A percentile compares a stretch with the other conserved stretches of the same genome.
Conservation (phyloP, 805 yeast genomes). For the Crinitomyces ghanaensis region DNA sequence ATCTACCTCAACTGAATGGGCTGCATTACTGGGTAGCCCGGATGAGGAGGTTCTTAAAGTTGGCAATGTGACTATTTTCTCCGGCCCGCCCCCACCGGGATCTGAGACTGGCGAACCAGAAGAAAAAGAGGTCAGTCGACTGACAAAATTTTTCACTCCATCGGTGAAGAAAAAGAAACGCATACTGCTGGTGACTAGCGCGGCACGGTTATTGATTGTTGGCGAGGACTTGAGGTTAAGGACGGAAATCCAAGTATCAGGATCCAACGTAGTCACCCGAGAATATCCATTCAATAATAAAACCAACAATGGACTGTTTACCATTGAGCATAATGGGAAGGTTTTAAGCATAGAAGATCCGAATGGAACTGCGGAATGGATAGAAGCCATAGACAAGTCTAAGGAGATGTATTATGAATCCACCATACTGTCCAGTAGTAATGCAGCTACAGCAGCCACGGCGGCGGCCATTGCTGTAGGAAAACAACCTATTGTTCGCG, state of each 20-base stretch:
- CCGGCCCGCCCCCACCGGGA: conserved; percentile 5
- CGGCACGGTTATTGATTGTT: conserved; percentile 24
- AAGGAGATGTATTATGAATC: conserved; percentile 22
- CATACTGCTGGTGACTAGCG: conserved; percentile 25
- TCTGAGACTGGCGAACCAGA: conserved; percentile 12
- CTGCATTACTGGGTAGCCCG: conserved; percentile 29
- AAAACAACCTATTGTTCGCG: conserved; percentile 5
- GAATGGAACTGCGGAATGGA: conserved; percentile 24
- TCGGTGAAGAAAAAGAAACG: conserved; percentile 20
- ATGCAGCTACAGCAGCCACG: conserved; percentile 24
- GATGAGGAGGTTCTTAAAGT: conserved; percentile 38
- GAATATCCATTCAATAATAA: conserved; percentile 23
- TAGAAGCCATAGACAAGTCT: conserved; percentile 22
- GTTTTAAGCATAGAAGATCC: conserved; percentile 26
- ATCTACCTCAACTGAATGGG: conserved; percentile 31
- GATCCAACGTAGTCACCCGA: conserved; percentile 25
- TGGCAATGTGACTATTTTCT: conserved; percentile 28
- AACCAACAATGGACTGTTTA: conserved; percentile 18
- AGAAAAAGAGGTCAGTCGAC: conserved; percentile 14
- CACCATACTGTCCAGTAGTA: conserved; percentile 17
- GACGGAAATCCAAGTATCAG: conserved; percentile 24
- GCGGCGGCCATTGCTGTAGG: conserved; percentile 27
- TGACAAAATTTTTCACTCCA: conserved; percentile 22
- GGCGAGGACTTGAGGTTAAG: conserved; percentile 23
- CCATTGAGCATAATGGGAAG: conserved; percentile 25